Base-by-base conservation (phyloP, 331 rosid species). In the Acacia pycnantha region DNA sequence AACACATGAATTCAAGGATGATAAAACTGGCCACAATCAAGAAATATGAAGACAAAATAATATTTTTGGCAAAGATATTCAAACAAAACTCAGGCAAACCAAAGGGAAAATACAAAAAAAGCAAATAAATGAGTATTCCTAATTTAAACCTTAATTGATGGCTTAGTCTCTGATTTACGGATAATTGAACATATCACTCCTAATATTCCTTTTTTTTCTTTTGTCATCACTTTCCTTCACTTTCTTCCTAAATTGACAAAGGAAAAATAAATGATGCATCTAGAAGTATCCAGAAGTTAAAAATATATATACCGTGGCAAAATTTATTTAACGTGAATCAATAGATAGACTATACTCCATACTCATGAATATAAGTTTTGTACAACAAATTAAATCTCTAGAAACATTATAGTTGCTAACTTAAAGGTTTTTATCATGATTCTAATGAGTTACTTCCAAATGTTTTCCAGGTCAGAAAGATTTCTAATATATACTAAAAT, bases 401-500 rank as follows among this genome's bases (percentile, higher is more conserved):
- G 54, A 77, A 75, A 81, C 41, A 77, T 64, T 35, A 72, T 12
- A 67, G 77, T 47, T 8, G 8, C 51, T 14, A 69, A 83, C 18
- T 51, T 37, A 37, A 61, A 71, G 27, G 61, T 4, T 54, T 65
- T 76, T 61, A 35, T 66, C 65, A 59, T 54, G 69, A 67, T 65
- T 50, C 77, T n/a, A n/a, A 56, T n/a, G 41, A 10, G 26, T 10
- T 80, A 31, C 46, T 66, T 75, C 33, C 48, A 71, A 79, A 75
- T 80, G 70, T 53, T 70, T 79, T 75, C 47, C 33, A 71, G 33
- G 69, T 53, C 68, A 51, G 61, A 61, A 72, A 50, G 61, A 62
- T 73, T 77, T 78, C 75, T 64, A 71, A 61, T 71, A 67, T 71
- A 8, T 46, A 16, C 35, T 47, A 59, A 65, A 74, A 70, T 91